These are phyloP conservation scores for Climacium dendroides DNA, from an alignment of 225 moss, liverwort and hornwort species.

Conservation along the genomic window DNA sequence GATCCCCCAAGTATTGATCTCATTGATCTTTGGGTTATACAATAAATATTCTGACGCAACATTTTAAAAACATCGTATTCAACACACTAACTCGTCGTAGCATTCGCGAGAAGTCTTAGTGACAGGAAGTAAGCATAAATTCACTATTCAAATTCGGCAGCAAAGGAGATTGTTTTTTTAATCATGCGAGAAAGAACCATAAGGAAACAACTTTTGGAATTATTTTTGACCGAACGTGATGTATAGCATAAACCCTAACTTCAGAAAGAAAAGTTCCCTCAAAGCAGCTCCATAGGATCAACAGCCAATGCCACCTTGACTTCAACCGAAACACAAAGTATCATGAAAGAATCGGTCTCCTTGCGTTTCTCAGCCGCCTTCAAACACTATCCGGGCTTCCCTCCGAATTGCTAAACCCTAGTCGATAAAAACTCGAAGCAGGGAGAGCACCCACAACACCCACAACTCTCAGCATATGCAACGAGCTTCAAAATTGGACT, in stretches of 20 bases:
- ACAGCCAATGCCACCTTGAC: background rate
- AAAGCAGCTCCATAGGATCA: background rate
- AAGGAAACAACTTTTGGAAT: background rate
- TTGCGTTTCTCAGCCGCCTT: background rate
- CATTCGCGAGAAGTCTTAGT: background rate
- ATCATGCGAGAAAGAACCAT: background rate
- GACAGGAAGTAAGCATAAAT: background rate
- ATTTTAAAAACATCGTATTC: background rate
- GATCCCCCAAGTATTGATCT: background rate
- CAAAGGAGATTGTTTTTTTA: background rate
- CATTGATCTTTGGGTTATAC: background rate
- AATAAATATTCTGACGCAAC: slow-evolving; percentile 27
- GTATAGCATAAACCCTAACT: background rate
- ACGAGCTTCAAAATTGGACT: background rate
- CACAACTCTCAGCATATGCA: background rate
- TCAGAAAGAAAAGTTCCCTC: background rate
- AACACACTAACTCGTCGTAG: background rate
- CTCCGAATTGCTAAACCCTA: background rate
- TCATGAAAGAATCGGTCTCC: background rate
- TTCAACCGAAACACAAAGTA: background rate
- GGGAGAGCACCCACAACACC: background rate
- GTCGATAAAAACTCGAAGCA: background rate
- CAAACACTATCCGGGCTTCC: background rate
- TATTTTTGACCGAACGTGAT: background rate
- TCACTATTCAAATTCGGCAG: background rate